Base-by-base conservation (phyloP, 306 rosid species). In the Castanopsis chinensis region DNA sequence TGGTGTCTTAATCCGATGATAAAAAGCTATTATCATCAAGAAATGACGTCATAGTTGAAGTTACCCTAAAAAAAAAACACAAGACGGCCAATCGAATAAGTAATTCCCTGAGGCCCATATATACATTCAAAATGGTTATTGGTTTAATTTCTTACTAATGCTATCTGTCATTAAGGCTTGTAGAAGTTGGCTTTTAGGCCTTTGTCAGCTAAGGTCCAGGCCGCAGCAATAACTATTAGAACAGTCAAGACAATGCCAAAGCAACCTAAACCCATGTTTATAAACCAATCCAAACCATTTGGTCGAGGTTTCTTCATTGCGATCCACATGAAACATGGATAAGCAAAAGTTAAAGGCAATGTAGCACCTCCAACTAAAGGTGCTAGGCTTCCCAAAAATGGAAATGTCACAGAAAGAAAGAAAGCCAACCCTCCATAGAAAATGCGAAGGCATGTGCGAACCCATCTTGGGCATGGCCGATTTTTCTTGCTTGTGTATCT, bases 251-350 rank as follows among this genome's bases (percentile, higher is more conserved):
- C n/a, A 73, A 93, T 13, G n/a, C 94, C 97, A 1, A 86, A 23
- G 76, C 79, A 85, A 6, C 97, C 98, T 5, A 91, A 83, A 1
- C 61, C 81, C 33, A 80, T n/a, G 59, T 89, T 89, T 25, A 85
- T 74, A 8, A 79, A 81, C 92, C 94, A 87, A 4, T 65, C 53
- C 0, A 2, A n/a, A 37, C 87, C 73, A 23, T 59, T 82, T 7
- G 33, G 55, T 12, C 75, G 84, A 17, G 91, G 90, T 20, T 88
- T 91, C 87, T 83, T 89, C 25, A 93, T 77, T 1, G 90, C 72
- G 7, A 85, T 21, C 91, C 96, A 93, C 92, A 93, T 93, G 86
- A 89, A 88, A 77, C 97, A 91, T 0, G 97, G 97, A 80, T 93
- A 93, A 7, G 88, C 89, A 61, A 85, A 87, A 1, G 96, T 81